These are phyloP conservation scores for Albizia julibrissin DNA, from an alignment of 306 rosid genomes.

Conservation along the genomic window DNA sequence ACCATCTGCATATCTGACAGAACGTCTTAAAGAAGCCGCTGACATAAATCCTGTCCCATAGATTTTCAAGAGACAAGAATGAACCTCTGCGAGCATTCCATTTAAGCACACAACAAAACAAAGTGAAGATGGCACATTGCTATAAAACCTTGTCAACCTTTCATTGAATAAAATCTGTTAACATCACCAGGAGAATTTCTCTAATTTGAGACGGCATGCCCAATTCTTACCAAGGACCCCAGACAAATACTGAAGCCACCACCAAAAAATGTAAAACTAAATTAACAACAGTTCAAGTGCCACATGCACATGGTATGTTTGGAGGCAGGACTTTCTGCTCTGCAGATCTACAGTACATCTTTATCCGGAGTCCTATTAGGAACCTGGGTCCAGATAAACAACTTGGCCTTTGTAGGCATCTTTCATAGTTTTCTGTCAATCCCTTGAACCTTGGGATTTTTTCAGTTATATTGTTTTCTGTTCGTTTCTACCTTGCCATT, in stretches of 20 bases:
- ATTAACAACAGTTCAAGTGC: background rate
- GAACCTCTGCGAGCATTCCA: background rate
- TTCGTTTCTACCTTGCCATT: background rate
- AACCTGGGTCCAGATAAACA: background rate
- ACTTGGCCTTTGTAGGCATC: background rate
- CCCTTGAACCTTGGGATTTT: background rate
- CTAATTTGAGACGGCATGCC: background rate
- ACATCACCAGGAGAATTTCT: background rate
- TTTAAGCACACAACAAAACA: background rate
- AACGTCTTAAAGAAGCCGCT: background rate
- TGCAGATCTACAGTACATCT: background rate
- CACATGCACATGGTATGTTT: background rate
- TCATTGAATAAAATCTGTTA: background rate
- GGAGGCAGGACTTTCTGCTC: background rate
- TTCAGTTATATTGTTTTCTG: background rate
- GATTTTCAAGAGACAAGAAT: background rate
- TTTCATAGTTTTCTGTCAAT: background rate
- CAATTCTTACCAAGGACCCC: background rate
- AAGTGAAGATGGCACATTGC: conserved; percentile 2
- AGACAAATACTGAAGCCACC: background rate
- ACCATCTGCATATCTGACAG: background rate
- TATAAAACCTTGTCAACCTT: background rate
- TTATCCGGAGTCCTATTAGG: background rate
- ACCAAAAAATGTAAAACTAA: background rate
- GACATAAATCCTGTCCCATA: background rate